Evolutionary conservation across 106 monocot genomes (phyloP).

Genomic region (Triglochin maritima): DNA sequence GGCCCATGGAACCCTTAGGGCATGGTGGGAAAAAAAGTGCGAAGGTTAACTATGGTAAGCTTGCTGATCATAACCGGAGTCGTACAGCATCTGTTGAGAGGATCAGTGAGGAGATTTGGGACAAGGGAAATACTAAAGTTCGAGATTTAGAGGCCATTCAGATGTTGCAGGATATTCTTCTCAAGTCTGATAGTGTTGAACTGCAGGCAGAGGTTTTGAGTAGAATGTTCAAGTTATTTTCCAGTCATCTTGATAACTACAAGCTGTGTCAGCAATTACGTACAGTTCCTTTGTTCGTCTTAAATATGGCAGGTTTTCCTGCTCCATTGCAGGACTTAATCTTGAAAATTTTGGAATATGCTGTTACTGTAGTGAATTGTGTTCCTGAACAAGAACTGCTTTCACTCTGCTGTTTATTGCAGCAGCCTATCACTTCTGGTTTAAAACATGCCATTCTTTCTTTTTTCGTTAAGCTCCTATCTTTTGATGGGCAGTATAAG

Average conservation of each 20-base stretch:
- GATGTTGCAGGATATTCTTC: conserved; percentile 98
- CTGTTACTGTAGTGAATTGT: conserved; percentile 96
- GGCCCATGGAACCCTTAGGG: conserved; percentile 41
- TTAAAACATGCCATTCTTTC: conserved; percentile 81
- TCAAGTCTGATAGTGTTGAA: conserved; percentile 83
- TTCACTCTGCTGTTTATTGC: conserved; percentile 93
- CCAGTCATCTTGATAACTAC: conserved; percentile 95
- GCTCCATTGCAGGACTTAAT: conserved; percentile 76
- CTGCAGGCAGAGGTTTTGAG: conserved; percentile 92
- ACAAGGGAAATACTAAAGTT: conserved; percentile 55
- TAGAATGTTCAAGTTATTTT: conserved; percentile 97
- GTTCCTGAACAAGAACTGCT: conserved; percentile 95
- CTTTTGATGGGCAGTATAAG: conserved; percentile 95
- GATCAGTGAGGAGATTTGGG: conserved; percentile 56
- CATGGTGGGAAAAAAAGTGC: conserved; percentile 26
- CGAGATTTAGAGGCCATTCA: conserved; percentile 97
- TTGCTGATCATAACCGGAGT: conserved; percentile 45
- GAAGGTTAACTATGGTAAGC: conserved; percentile 38
- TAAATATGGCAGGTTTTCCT: conserved; percentile 92
- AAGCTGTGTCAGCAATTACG: conserved; percentile 81
- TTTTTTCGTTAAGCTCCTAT: conserved; percentile 92
- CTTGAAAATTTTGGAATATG: conserved; percentile 98
- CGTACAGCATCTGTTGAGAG: conserved; percentile 56
- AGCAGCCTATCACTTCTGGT: conserved; percentile 68
- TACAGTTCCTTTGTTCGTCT: conserved; percentile 82